Evolutionary conservation across 768 basidiomycete species (phyloP), one percentile per base, ranked within the genome.

Genomic region (Tulasnella sp.): DNA sequence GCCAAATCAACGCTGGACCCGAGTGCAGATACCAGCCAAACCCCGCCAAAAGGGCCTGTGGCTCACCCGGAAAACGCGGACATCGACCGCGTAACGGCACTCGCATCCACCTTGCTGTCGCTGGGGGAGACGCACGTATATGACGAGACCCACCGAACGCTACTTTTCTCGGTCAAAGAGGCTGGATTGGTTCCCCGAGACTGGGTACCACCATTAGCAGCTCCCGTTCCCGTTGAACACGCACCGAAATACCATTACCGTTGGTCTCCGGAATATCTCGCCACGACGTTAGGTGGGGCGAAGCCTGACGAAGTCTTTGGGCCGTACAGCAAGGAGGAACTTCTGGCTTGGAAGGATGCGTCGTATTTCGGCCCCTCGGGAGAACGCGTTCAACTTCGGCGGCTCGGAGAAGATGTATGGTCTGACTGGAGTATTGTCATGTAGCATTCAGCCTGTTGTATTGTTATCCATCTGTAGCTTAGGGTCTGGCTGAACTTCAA

Each of bases 61-160:
- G 35, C 36, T 15, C 51, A 53, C 37, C 51, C 51, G 3, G 51
- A 53, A 66, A 53, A 36, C 58, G 56, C 61, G 52, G 63, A 62
- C 46, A 87, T 94, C 67, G 85, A 89, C 65, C 68, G 73, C 17
- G 78, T 93, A 61, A 92, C 91, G 0, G 82, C 88, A 69, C 77
- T 90, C 49, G 87, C 90, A 5, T 91, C 87, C n/a, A 82, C 76
- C 35, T 77, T 93, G 62, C 84, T 94, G 81, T 82, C 84, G 0
- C 76, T 90, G 12, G 88, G 87, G 21, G 88, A 94, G 60, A 74
- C 77, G 15, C 89, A 93, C 64, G 78, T 93, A 54, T 94, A 93
- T 70, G 84, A 82, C 37, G 82, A 79, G 67, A 84, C 86, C 0
- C 88, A 88, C 66, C 88, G 91, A 63, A 83, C 88, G 65, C 75